A percentile compares a stretch with the other conserved stretches of the same genome.
Evolutionary conservation across 257 asterid species (phyloP).

Genomic region (Nemophila menziesii): DNA sequence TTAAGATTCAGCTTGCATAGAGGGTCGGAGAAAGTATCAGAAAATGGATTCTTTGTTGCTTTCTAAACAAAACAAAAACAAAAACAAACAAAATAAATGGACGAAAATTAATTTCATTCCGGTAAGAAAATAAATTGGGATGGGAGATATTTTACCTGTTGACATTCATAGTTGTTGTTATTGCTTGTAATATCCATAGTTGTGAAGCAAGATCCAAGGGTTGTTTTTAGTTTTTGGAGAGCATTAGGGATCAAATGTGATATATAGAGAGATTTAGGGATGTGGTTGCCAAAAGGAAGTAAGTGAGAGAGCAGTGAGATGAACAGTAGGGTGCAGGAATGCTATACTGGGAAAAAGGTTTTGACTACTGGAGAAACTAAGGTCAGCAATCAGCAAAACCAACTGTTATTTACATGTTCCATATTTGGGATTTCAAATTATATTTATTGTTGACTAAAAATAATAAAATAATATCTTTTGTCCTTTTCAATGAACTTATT

Average conservation of each 20-base stretch:
- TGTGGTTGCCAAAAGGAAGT: constrained; percentile 13
- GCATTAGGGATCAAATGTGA: constrained; percentile 13
- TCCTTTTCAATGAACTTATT: no score
- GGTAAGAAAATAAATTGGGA: not conserved
- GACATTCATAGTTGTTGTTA: constrained; percentile 39
- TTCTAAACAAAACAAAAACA: constrained; percentile 28
- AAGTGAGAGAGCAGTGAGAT: constrained; percentile 13
- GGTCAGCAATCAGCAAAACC: constrained; percentile 31
- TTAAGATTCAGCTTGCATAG: constrained; percentile 73
- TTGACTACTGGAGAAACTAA: constrained; percentile 17
- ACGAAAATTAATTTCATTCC: not conserved
- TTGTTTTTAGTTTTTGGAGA: no score
- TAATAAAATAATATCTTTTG: no score
- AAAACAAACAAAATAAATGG: not conserved
- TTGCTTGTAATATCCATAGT: constrained; percentile 51
- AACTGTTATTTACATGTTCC: no score
- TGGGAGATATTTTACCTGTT: constrained; percentile 23
- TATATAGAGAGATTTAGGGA: no score
- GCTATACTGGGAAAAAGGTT: constrained; percentile 11
- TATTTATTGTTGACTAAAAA: no score
- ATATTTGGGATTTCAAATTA: no score
- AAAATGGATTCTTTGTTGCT: constrained; percentile 44
- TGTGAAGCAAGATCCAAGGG: no score
- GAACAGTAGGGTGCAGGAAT: constrained; percentile 5
- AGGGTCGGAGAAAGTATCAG: constrained; percentile 53